These are phyloP conservation scores for Margaritispora aquatica DNA, from an alignment of 495 filamentous ascomycete species.

Conservation along the genomic window DNA sequence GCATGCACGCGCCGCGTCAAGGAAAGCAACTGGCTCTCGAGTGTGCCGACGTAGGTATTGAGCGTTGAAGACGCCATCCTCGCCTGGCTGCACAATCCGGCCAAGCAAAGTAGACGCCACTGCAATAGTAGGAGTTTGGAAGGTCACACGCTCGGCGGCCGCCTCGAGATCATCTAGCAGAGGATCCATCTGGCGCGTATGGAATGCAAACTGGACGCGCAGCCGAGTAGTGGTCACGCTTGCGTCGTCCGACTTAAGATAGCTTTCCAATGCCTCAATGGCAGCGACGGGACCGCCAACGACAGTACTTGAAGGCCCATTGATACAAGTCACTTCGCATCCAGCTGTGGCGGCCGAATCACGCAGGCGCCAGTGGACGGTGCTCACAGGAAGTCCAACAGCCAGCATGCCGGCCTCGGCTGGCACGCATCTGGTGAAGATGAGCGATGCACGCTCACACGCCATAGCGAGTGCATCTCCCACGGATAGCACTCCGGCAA, in stretches of 20 bases:
- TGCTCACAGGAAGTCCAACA: constrained; percentile 64
- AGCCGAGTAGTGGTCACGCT: constrained; percentile 62
- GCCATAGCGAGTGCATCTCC: constrained; percentile 73
- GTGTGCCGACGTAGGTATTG: constrained; percentile 60
- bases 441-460: no score
- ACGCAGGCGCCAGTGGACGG: constrained; percentile 44
- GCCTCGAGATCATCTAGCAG: constrained; percentile 60
- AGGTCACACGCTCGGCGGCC: constrained; percentile 48
- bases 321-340: constrained; percentile 53
- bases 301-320: constrained; percentile 54
- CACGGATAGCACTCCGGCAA: constrained; percentile 71
- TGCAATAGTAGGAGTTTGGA: constrained; percentile 53
- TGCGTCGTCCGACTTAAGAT: constrained; percentile 48
- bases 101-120: constrained; percentile 64
- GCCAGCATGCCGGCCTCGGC: constrained; percentile 63
- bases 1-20: constrained; percentile 51
- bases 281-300: constrained; percentile 43
- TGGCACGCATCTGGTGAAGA: constrained; percentile 68
- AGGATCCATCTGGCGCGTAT: constrained; percentile 69
- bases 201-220: constrained; percentile 70
- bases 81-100: constrained; percentile 50
- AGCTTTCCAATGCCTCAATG: constrained; percentile 51
- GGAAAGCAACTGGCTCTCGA: constrained; percentile 68
- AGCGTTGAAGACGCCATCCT: constrained; percentile 45
- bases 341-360: constrained; percentile 31